Evolutionary conservation across 2,329 filamentous ascomycete genomes (phyloP), one percentile per base, ranked within the genome.

Genomic region (Cryphonectria parasitica): DNA sequence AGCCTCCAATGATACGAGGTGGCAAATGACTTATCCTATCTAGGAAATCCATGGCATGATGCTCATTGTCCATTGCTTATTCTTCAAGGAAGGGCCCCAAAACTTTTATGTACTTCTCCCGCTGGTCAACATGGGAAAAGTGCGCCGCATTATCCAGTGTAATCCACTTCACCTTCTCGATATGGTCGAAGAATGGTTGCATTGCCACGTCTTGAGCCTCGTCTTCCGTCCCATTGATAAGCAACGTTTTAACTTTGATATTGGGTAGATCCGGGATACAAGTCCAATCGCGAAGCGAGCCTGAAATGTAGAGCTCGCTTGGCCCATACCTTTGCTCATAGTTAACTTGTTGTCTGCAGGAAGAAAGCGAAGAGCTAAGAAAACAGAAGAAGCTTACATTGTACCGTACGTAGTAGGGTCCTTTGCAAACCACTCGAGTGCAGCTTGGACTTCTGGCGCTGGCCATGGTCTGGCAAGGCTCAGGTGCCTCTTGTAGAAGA

Each of bases 131-230:
- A 64, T 81, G 78, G 17, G 76, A 75, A 39, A 80, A 77, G 67
- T 82, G 80, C 1, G 78, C 75, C 1, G 79, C 79, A 64, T 78
- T 74, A 2, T 79, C 78, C n/a, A 82, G 52, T 3, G 75, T 79
- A 8, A 82, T 70, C 80, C 78, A 82, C 70, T 80, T 79, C 2
- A 76, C 78, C 43, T 79, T 79, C n/a, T 70, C 43, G 34, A 82
- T 80, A 28, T 76, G 66, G 4, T 80, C 74, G 60, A 81, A 80
- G 63, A 79, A 82, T 3, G 78, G 77, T 58, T 75, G 75, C 76
- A 80, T 77, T 0, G 76, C 75, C 0, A 76, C 76, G 66, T 82
- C 79, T 56, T 80, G 77, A 3, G 77, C 78, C 70, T 81, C 78
- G 54, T 82, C 80, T 6, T 79, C 70, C 0, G 69, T 61, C 1